Evolutionary conservation across 2,329 filamentous ascomycete genomes (phyloP).

Genomic region (Penicillium sp.): DNA sequence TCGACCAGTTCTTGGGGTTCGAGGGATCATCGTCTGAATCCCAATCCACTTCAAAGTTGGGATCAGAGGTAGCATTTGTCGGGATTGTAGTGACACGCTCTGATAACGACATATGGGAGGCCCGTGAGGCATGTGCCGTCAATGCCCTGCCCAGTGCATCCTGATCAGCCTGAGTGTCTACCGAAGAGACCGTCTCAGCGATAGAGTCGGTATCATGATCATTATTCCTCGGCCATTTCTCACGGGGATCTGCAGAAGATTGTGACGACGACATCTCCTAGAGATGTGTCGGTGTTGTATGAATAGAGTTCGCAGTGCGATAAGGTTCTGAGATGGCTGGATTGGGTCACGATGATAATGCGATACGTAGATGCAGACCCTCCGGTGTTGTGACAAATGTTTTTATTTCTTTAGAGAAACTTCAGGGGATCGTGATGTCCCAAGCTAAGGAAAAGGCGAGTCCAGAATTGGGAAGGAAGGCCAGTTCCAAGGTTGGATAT

Average conservation of each 20-base stretch:
- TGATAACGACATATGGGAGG: conserved; percentile 37
- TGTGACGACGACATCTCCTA: conserved; percentile 24
- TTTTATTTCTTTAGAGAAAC: background rate
- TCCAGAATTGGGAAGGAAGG: background rate
- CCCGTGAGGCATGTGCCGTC: conserved; percentile 31
- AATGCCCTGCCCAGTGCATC: conserved; percentile 29
- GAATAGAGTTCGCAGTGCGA: background rate
- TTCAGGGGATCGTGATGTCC: background rate
- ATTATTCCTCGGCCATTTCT: conserved; percentile 23
- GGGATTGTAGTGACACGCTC: conserved; percentile 47
- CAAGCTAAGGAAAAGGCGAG: background rate
- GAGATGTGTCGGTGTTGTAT: background rate
- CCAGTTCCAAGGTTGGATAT: background rate
- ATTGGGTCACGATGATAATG: background rate
- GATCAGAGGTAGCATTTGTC: conserved; percentile 50
- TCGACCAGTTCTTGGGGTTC: conserved; percentile 69
- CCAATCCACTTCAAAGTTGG: conserved; percentile 73
- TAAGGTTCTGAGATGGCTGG: background rate
- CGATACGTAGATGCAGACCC: background rate
- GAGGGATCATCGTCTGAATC: conserved; percentile 59
- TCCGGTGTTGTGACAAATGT: background rate
- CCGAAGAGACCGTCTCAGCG: conserved; percentile 26
- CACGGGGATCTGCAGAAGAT: conserved; percentile 10
- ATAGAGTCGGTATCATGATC: conserved; percentile 29
- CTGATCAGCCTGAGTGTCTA: conserved; percentile 26